Base-by-base conservation (phyloP, 768 basidiomycete species). In the Mycena leptocephala region DNA sequence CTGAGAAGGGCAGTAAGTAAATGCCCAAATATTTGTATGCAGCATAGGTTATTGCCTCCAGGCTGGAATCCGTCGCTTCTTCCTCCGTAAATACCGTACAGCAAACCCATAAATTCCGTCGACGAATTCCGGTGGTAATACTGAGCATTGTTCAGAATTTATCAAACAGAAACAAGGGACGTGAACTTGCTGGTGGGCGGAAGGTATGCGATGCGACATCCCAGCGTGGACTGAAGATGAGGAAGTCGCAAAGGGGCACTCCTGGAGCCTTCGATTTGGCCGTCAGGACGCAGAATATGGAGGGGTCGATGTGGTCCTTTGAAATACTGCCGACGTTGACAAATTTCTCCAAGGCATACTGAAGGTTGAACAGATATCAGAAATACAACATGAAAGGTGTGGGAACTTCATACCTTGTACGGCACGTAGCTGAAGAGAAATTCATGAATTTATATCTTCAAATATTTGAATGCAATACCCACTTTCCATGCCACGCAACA, bases 401-500 rank as follows among this genome's bases (percentile, higher is more conserved):
- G 58, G 10, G 39, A 10, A n/a, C 9, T 28, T 5, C 37, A 35
- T 41, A 76, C 75, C 75, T 76, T 76, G 59, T 76, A 76, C 11
- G 75, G 75, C 39, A 76, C 75, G 22, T 76, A 76, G 70, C 75
- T 76, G 13, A 28, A 14, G 28, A 43, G 22, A 18, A 48, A 8
- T 6, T 28, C 4, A 5, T 48, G 22, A 55, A 41, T 48, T 62
- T 37, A 32, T 26, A 24, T 5, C 0, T 2, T 41, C 11, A n/a
- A 24, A 4, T 8, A 13, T 28, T 20, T 13, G 33, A 28, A 59
- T 33, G 24, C 32, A 41, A 37, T 5, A 84, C 90, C 65, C 81
- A 92, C 92, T 92, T 93, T 82, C 92, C 92, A 63, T 91, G 89
- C 92, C 92, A 93, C 1, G 93, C 92, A 32, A 94, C 93, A 48